Evolutionary conservation across 306 rosid species (phyloP).

Genomic region (Medicago lupulina): DNA sequence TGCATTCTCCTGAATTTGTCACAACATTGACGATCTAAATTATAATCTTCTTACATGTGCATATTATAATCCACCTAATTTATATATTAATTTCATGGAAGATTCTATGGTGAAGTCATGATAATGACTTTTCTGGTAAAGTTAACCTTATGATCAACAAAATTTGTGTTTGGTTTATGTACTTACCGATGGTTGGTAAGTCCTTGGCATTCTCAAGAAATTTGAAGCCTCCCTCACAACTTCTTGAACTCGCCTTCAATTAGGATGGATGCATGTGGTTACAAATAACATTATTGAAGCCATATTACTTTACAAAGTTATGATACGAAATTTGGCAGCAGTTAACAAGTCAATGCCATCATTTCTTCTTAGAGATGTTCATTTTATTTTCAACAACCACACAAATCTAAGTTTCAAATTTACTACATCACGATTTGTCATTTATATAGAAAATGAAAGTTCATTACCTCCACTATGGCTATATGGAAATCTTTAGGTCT

Average conservation of each 20-base stretch:
- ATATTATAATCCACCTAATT: too few species aligned
- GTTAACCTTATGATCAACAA: too few species aligned
- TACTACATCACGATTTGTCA: constrained; percentile 10
- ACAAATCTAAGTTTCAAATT: neutral
- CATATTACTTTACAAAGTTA: constrained; percentile 26
- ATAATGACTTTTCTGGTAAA: too few species aligned
- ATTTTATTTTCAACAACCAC: constrained; percentile 22
- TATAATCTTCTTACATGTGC: too few species aligned
- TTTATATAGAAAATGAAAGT: constrained; percentile 2
- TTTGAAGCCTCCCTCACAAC: constrained; percentile 58
- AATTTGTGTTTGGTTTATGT: constrained; percentile 28
- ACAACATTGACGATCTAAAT: too few species aligned
- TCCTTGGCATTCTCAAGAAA: constrained; percentile 90
- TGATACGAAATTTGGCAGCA: constrained; percentile 13
- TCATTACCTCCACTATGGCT: constrained; percentile 78
- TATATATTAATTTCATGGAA: too few species aligned
- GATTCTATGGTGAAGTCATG: too few species aligned
- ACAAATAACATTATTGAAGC: constrained; percentile 3
- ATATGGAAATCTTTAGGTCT: constrained; percentile 68
- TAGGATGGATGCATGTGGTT: constrained; percentile 22
- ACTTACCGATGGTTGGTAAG: constrained; percentile 87
- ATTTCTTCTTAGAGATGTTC: constrained; percentile 4
- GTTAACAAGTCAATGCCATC: constrained; percentile 17
- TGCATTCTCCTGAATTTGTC: too few species aligned
- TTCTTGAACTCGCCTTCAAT: constrained; percentile 68